These are phyloP conservation scores for Microcos paniculata DNA, from an alignment of 345 rosid genomes.

Conservation along the genomic window DNA sequence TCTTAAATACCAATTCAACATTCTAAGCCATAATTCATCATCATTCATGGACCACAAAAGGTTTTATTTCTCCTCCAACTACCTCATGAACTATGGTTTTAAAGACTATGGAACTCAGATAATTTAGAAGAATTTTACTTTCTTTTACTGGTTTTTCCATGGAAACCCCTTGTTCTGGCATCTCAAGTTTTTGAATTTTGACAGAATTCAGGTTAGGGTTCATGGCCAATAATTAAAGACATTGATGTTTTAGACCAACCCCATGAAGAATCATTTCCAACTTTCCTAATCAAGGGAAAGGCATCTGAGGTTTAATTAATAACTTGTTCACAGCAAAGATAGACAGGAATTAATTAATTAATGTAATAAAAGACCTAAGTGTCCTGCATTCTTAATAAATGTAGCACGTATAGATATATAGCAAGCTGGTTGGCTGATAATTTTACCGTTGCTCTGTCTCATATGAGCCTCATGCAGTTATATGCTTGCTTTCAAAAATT, in stretches of 20 bases:
- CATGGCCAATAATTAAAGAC: background rate
- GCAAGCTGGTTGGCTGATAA: slow-evolving; percentile 4
- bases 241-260: too few relatives aligned
- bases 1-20: background rate
- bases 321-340: background rate
- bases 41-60: slow-evolving; percentile 23
- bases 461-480: background rate
- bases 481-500: slow-evolving; percentile 10
- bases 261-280: background rate
- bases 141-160: background rate
- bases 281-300: background rate
- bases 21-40: background rate
- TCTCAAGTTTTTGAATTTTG: background rate
- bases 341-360: background rate
- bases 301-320: too few relatives aligned
- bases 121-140: background rate
- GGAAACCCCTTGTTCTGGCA: background rate
- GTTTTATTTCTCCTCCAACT: slow-evolving; percentile 11
- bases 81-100: slow-evolving; percentile 14
- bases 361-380: background rate
- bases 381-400: slow-evolving; percentile 9
- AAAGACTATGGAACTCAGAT: background rate
- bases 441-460: slow-evolving; percentile 46
- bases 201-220: background rate
- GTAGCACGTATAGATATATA: background rate